Conservation (phyloP, 495 filamentous ascomycete genomes). For the Jackrogersella minutella region DNA sequence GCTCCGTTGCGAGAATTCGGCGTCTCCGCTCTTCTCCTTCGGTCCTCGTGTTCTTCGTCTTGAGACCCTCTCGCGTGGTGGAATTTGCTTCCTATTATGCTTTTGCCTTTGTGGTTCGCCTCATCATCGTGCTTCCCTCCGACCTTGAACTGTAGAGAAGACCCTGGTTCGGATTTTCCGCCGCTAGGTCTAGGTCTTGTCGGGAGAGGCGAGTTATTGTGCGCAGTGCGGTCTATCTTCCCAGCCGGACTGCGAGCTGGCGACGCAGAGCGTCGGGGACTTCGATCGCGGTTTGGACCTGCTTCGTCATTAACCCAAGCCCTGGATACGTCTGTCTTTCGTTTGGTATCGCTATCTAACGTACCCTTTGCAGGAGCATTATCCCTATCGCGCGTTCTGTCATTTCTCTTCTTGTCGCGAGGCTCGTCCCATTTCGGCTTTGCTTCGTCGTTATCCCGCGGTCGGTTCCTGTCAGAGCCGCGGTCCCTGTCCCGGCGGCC, state of each 20-base stretch:
- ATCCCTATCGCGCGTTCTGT: constrained; percentile 49
- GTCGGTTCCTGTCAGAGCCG: constrained; percentile 19
- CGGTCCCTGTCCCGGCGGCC: constrained; percentile 50
- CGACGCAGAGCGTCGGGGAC: constrained; percentile 29
- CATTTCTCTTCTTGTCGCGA: constrained; percentile 37
- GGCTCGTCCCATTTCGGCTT: constrained; percentile 37
- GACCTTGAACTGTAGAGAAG: constrained; percentile 50
- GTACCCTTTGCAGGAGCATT: constrained; percentile 38
- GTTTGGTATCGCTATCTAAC: constrained; percentile 41
- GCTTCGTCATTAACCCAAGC: constrained; percentile 10
- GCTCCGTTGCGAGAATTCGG: constrained; percentile 41
- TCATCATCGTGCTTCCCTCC: constrained; percentile 48
- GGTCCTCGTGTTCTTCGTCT: constrained; percentile 23
- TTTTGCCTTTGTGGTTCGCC: constrained; percentile 52
- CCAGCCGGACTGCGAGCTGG: constrained; percentile 29
- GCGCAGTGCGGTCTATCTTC: constrained; percentile 23
- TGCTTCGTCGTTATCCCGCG: constrained; percentile 35
- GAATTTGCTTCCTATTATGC: constrained; percentile 23
- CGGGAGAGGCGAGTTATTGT: constrained; percentile 43
- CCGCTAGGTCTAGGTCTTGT: constrained; percentile 35
- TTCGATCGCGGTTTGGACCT: constrained; percentile 25
- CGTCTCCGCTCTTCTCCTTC: constrained; percentile 35
- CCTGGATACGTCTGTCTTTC: constrained; percentile 34
- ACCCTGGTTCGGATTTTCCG: constrained; percentile 29
- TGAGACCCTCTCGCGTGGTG: constrained; percentile 1